Base-by-base conservation (phyloP, 2,329 filamentous ascomycete genomes). In the Claviceps sp. region DNA sequence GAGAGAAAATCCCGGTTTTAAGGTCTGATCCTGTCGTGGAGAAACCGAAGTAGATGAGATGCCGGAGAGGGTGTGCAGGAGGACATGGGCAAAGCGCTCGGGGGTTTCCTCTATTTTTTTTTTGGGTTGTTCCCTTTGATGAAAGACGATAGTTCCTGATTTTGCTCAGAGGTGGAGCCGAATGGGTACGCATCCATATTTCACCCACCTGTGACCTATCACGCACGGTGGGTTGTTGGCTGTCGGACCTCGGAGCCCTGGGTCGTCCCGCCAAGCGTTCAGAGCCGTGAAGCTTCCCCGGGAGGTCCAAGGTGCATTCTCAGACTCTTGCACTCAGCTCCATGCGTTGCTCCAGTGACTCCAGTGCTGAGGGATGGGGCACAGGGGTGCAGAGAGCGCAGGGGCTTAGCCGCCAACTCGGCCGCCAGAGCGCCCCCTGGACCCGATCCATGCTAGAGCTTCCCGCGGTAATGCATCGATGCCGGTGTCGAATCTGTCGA, bases 101-200 rank as follows among this genome's bases (percentile, higher is more conserved):
- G 29, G 8, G 3, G 6, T 2, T 16, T 23, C 4, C 6, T 23
- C 13, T 43, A 26, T 22, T 47, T 34, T 56, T 50, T 58, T 56
- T 54, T 51, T 57, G 54, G 56, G 58, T 58, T 57, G 52, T 48
- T 38, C 45, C 44, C 22, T 22, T 22, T 42, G 40, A n/a, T 44
- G 5, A 11, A n/a, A 42, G n/a, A 49, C 53, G 50, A 52, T 53
- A 54, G 40, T 39, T 23, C 46, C 53, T 51, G 56, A 51, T 57
- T 37, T 36, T 39, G 40, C 38, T 49, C 58, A 23, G 58, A 56
- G 57, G 58, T 60, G 59, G 58, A 54, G 55, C 56, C 56, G 53
- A 47, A 57, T 46, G 52, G 53, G 54, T 48, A 45, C 42, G 8
- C 40, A 26, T n/a, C 26, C 26, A 29, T 8, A 29, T 29, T 29